These are phyloP conservation scores for Brassica hybrid DNA, from an alignment of 441 rosid species.

Conservation along the genomic window DNA sequence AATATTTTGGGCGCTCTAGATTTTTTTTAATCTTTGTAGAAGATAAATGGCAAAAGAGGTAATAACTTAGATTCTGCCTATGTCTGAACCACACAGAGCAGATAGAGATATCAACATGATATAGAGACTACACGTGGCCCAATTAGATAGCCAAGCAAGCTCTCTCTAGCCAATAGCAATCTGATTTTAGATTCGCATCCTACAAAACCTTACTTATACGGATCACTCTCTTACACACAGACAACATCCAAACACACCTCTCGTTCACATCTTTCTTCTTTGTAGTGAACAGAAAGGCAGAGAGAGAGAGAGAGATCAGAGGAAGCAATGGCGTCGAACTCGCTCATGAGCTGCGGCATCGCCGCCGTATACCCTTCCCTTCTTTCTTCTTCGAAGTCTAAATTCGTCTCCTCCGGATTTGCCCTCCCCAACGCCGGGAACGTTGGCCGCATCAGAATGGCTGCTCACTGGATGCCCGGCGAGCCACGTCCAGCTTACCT, in stretches of 20 bases:
- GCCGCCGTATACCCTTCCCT: constrained; percentile 82
- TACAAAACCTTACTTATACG: constrained; percentile 25
- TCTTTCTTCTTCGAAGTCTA: constrained; percentile 87
- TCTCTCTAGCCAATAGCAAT: constrained; percentile 61
- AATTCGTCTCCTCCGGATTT: constrained; percentile 52
- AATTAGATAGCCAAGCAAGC: constrained; percentile 44
- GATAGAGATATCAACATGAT: constrained; percentile 55
- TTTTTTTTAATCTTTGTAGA: neutral
- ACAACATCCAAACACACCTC: constrained; percentile 8
- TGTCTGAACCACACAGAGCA: constrained; percentile 43
- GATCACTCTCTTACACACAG: neutral
- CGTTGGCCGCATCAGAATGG: constrained; percentile 66
- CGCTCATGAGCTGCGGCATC: constrained; percentile 81
- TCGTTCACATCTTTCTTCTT: constrained; percentile 23
- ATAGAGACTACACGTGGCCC: constrained; percentile 70
- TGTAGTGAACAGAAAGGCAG: constrained; percentile 11
- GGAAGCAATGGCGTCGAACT: constrained; percentile 66
- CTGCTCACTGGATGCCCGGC: constrained; percentile 99
- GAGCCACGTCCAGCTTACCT: constrained; percentile 95
- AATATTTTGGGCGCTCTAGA: too few species aligned
- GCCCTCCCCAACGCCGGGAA: constrained; percentile 47
- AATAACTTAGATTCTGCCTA: constrained; percentile 17
- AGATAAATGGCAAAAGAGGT: constrained; percentile 35
- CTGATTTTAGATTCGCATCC: constrained; percentile 61
- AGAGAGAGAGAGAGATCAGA: neutral